Base-by-base conservation (phyloP, 345 rosid species). In the Leavenworthia alabamica region DNA sequence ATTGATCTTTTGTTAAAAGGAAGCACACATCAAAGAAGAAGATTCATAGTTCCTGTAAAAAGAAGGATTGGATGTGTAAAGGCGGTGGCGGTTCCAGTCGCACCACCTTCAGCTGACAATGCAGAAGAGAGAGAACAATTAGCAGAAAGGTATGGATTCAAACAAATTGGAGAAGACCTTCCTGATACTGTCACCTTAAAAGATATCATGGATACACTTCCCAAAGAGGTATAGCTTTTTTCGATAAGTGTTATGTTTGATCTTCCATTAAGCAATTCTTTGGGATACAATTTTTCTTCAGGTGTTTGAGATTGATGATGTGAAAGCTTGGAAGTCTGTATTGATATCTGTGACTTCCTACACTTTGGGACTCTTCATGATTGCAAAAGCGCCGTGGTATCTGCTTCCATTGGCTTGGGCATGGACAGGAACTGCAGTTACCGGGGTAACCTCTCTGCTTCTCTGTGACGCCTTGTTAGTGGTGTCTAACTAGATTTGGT, bases 361-460 rank as follows among this genome's bases (percentile, higher is more conserved):
- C 59, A 54, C 94, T 0, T 62, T 86, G 76, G 99, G 98, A 24
- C 79, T 92, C 46, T 75, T 83, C 69, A 70, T 92, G 89, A 85
- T 92, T 73, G 79, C 97, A 1, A 89, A 82, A 74, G 79, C 89
- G 5, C 97, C 99, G 11, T 85, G 94, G 99, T 92, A 81, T 76
- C 73, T 92, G 41, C 96, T 93, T 68, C 97, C 99, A 27, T 72
- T 89, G 70, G 94, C 96, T 41, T 92, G 99, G 99, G 89, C 91
- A 5, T 92, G 97, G 94, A 89, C 97, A 37, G 98, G 97, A 48
- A 89, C 99, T 72, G 94, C 97, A 45, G 32, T 83, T 10, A 89
- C 96, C 1, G 96, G 99, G 81, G 98, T 92, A 23, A 37, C 45
- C 36, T 46, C 39, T 44, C 23, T 2, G 43, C 47, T 43, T 43